phyloP scores from a whole-genome alignment of 768 basidiomycete species.

The Mycena indigotica region DNA sequence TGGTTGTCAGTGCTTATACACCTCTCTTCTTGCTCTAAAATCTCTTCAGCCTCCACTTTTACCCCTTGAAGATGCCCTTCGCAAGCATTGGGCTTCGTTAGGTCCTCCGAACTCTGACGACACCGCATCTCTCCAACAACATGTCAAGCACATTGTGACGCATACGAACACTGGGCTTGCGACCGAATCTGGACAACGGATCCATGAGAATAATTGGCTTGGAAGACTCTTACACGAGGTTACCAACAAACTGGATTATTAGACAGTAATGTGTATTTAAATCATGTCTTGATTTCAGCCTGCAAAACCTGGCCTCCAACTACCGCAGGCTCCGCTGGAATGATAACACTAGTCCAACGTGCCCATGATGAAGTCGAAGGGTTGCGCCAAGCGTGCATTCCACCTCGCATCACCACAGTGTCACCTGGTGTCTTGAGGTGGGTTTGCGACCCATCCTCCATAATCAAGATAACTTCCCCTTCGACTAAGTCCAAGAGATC shows the following conservation, averaged over 20 bases:
- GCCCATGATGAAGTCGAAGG: slow-evolving; percentile 48
- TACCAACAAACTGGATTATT: neutral
- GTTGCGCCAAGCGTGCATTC: slow-evolving; percentile 65
- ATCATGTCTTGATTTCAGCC: slow-evolving; percentile 24
- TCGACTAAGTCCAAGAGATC: no score
- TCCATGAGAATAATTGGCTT: neutral
- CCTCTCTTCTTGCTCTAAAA: neutral
- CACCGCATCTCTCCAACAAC: neutral
- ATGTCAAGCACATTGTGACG: neutral
- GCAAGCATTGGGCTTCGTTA: slow-evolving; percentile 46
- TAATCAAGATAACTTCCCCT: slow-evolving; percentile 57
- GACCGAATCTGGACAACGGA: neutral
- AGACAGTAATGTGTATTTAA: no score
- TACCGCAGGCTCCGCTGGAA: slow-evolving; percentile 56
- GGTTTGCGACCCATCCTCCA: slow-evolving; percentile 58
- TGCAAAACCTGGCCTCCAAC: slow-evolving; percentile 45
- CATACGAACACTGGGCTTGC: neutral
- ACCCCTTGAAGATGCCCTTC: slow-evolving; percentile 56
- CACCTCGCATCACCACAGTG: slow-evolving; percentile 58
- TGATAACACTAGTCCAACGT: slow-evolving; percentile 53
- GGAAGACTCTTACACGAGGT: neutral
- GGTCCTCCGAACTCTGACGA: neutral
- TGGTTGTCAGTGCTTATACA: slow-evolving; percentile 33
- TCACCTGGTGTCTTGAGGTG: slow-evolving; percentile 58
- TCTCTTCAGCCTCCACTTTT: slow-evolving; percentile 31